Base-by-base conservation (phyloP, 208 protist species). In the Entamoeba invadens region DNA sequence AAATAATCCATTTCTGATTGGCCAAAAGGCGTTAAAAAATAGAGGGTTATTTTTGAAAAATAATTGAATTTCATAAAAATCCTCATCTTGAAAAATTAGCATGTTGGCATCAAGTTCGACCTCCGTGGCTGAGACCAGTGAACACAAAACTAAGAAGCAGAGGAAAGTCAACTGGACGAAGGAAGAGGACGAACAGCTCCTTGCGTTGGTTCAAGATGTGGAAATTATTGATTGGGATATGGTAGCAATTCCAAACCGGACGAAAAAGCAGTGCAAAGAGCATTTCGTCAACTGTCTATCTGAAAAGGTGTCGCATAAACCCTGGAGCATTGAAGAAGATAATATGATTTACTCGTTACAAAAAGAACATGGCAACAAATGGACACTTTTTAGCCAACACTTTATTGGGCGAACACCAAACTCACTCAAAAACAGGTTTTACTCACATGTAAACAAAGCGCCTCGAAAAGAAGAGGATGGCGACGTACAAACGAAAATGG, bases 281-380 rank as follows among this genome's bases (percentile, higher is more conserved):
- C 6, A 45, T 10, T 93, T 21, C 21, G 6, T 45, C 4, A 93
- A 93, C 45, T 46, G 45, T 46, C 72, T 93, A 35, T 45, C 21
- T 44, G 44, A 44, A 38, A 42, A 45, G 1, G 45, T 93, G 45
- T 10, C 38, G 5, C 42, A 93, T 46, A 46, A 25, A 46, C 72
- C 42, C 45, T 93, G 92, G 92, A 46, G 21, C 6, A 93, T 51
- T 45, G 92, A 93, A 93, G 92, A 93, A 50, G 92, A 93, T 16
- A 12, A 93, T 35, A 93, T 50, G 38, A 3, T 93, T 8, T 21
- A 25, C 1, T 6, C 45, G 10, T 47, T 47, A 46, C 92, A 93
- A 91, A 93, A 50, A 93, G n/a, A 46, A 46, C 35, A 51, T 21
- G 92, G 92, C 14, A 93, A 93, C n/a, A 93, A 93, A 50, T 93